These are phyloP conservation scores for Calonectria fujianensis DNA, from an alignment of 2,329 filamentous ascomycete genomes.

Conservation along the genomic window DNA sequence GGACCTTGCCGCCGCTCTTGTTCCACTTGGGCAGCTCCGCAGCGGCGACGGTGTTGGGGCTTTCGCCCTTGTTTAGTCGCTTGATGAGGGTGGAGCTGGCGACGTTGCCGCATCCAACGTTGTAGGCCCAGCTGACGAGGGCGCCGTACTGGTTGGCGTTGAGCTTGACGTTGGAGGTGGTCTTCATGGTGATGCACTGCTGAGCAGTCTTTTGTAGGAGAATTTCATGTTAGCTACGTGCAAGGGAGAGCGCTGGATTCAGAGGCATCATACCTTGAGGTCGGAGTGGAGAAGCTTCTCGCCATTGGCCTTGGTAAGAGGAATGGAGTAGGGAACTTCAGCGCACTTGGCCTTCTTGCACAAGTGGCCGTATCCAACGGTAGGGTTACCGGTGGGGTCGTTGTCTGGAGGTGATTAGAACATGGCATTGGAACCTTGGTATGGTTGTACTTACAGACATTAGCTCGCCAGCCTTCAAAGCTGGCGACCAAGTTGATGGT, in stretches of 20 bases:
- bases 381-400: slow-evolving; percentile 68
- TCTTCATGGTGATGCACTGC: slow-evolving; percentile 62
- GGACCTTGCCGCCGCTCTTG: slow-evolving; percentile 61
- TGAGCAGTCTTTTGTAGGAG: slow-evolving; percentile 50
- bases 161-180: slow-evolving; percentile 50
- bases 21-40: slow-evolving; percentile 70
- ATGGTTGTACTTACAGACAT: slow-evolving; percentile 37
- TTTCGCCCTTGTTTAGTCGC: slow-evolving; percentile 46
- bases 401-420: slow-evolving; percentile 39
- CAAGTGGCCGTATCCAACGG: slow-evolving; percentile 71
- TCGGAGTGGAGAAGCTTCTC: slow-evolving; percentile 60
- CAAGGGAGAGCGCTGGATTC: background rate
- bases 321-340: slow-evolving; percentile 68
- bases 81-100: slow-evolving; percentile 60
- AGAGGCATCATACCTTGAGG: slow-evolving; percentile 33
- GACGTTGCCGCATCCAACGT: slow-evolving; percentile 67
- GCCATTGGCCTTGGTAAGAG: slow-evolving; percentile 64
- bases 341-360: slow-evolving; percentile 64
- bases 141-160: slow-evolving; percentile 72
- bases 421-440: background rate
- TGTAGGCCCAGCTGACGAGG: slow-evolving; percentile 71
- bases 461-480: slow-evolving; percentile 43
- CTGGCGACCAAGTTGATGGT: slow-evolving; percentile 41
- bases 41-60: slow-evolving; percentile 60
- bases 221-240: background rate